Conservation (phyloP, 257 asterid species). For the Henckelia pumila region DNA sequence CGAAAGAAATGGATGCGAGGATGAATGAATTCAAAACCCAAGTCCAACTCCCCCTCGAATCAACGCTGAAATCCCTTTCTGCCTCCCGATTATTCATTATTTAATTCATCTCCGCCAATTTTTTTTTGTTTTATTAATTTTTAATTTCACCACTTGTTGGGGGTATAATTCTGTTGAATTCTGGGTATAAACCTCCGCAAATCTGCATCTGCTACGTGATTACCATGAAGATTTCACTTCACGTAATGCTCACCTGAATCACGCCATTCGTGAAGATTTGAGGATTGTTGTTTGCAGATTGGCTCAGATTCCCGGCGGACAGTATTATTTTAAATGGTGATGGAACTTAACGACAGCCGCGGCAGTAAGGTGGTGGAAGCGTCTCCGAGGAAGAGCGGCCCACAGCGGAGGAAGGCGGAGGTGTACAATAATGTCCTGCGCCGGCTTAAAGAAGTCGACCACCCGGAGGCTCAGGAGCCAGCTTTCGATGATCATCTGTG, state of each 20-base stretch:
- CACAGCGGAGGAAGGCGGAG: constrained; percentile 60
- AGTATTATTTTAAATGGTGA: constrained; percentile 68
- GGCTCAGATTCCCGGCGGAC: neutral
- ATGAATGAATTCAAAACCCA: constrained; percentile 32
- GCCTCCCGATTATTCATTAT: neutral
- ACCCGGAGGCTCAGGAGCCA: constrained; percentile 68
- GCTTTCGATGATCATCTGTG: constrained; percentile 76
- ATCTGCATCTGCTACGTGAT: constrained; percentile 23
- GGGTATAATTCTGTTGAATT: neutral
- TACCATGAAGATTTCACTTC: constrained; percentile 21
- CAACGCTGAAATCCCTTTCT: constrained; percentile 22
- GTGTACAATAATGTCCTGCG: constrained; percentile 90
- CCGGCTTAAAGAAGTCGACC: constrained; percentile 66
- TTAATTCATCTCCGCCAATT: neutral
- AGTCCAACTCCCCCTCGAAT: constrained; percentile 12
- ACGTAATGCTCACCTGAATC: constrained; percentile 21
- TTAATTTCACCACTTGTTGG: constrained; percentile 9
- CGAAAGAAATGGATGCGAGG: constrained; percentile 33
- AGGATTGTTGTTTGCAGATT: constrained; percentile 11
- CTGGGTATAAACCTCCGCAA: constrained; percentile 18
- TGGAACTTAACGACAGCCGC: constrained; percentile 79
- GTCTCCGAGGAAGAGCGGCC: constrained; percentile 40
- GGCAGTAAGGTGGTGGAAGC: constrained; percentile 75
- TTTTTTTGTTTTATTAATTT: too few relatives aligned
- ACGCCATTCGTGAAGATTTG: neutral